These are phyloP conservation scores for Leptomonas seymouri DNA, from an alignment of 208 protist genomes.

Conservation along the genomic window DNA sequence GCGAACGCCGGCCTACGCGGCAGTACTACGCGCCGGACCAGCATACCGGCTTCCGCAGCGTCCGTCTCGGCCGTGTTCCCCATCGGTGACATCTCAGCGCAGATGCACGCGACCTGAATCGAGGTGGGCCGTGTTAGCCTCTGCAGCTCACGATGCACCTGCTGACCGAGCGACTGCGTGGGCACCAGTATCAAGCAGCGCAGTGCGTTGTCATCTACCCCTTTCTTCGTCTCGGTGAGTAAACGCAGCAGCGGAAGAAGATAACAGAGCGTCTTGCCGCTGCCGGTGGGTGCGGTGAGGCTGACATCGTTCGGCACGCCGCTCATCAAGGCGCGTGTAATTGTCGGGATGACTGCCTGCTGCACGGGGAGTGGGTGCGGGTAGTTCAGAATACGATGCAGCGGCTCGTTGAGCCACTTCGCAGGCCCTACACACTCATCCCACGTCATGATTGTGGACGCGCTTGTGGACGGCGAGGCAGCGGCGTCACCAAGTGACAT, in stretches of 20 bases:
- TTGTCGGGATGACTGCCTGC: constrained; percentile 67
- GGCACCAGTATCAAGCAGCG: constrained; percentile 86
- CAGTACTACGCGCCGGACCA: constrained; percentile 50
- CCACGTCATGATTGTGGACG: constrained; percentile 23
- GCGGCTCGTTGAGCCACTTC: constrained; percentile 64
- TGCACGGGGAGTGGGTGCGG: constrained; percentile 81
- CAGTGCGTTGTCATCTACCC: constrained; percentile 60
- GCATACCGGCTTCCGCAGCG: constrained; percentile 46
- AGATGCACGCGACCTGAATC: constrained; percentile 67
- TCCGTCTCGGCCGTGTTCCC: constrained; percentile 2
- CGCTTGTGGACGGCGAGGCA: not conserved
- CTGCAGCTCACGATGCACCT: constrained; percentile 75
- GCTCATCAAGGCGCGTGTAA: constrained; percentile 66
- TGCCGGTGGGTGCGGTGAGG: constrained; percentile 90
- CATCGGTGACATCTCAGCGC: constrained; percentile 33
- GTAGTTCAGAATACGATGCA: constrained; percentile 65
- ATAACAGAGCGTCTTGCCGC: constrained; percentile 92
- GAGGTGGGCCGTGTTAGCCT: constrained; percentile 69
- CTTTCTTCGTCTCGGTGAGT: constrained; percentile 58
- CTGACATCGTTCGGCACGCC: constrained; percentile 87
- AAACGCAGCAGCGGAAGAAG: constrained; percentile 77
- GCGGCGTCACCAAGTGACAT: not conserved
- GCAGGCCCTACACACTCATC: constrained; percentile 20
- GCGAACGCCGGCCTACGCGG: not conserved
- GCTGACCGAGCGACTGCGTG: constrained; percentile 75